Percentiles rank a stretch among this genome's conserved stretches.
Conservation (phyloP, 148 eudicot genomes). For the Chenopodium album region DNA sequence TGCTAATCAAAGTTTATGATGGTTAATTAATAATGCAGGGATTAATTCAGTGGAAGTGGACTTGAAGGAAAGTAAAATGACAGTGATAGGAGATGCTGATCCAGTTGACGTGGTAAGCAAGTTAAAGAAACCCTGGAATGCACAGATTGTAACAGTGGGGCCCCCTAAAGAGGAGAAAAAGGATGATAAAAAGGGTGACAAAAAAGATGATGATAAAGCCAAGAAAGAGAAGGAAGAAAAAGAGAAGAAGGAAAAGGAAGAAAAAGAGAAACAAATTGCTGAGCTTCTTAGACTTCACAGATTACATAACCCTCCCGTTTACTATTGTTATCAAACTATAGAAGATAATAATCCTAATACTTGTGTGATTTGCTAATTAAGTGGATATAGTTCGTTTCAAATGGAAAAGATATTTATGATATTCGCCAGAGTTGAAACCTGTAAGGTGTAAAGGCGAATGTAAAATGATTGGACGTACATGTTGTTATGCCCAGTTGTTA, state of each 20-base stretch:
- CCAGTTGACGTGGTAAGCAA: conserved; percentile 47
- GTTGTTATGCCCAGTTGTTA: no score
- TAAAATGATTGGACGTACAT: no score
- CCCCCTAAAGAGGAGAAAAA: conserved; percentile 61
- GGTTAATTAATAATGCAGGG: conserved; percentile 38
- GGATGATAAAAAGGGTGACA: conserved; percentile 9
- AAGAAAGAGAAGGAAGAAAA: conserved; percentile 8
- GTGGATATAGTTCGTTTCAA: no score
- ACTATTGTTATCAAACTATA: conserved; percentile 28
- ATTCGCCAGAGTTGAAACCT: background rate
- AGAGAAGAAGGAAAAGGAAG: conserved; percentile 12
- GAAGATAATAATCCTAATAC: conserved; percentile 59
- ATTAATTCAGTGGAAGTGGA: conserved; percentile 56
- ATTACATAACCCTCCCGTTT: conserved; percentile 13
- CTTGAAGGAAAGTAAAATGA: conserved; percentile 58
- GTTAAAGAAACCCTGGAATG: conserved; percentile 44
- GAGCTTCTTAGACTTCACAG: conserved; percentile 34
- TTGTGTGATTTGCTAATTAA: conserved; percentile 49
- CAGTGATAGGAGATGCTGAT: conserved; percentile 59
- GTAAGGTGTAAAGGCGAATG: background rate
- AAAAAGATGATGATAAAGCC: background rate
- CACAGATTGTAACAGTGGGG: conserved; percentile 53
- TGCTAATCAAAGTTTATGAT: background rate
- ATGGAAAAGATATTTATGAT: background rate
- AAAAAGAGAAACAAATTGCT: conserved; percentile 24